These are phyloP conservation scores for Backusella liffmaniae DNA, from an alignment of 192 early-diverging fungal genomes.

Conservation along the genomic window DNA sequence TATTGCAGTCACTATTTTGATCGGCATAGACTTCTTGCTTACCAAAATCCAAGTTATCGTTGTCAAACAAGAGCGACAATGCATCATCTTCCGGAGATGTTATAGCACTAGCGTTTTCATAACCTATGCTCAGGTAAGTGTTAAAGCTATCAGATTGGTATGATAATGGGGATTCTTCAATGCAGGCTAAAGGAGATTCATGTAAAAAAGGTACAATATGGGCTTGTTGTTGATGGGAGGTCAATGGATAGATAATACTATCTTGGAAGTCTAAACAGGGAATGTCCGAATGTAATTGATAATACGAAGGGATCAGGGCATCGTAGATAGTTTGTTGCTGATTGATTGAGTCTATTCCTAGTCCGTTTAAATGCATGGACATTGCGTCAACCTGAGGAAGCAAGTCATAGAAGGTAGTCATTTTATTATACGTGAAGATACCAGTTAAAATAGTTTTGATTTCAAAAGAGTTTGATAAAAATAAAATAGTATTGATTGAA, in stretches of 20 bases:
- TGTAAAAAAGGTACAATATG: not conserved
- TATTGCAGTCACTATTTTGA: not conserved
- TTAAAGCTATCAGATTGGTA: not conserved
- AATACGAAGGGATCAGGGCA: not conserved
- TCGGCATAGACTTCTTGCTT: not conserved
- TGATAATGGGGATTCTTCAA: not conserved
- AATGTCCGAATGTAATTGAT: not conserved
- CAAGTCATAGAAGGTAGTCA: not conserved
- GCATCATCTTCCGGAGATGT: conserved; percentile 1
- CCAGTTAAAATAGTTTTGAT: not conserved
- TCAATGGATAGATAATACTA: not conserved
- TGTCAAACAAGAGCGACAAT: conserved; percentile 1
- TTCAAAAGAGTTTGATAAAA: not conserved
- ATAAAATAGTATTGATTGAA: not conserved
- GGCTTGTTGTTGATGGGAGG: not conserved
- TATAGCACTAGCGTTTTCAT: not conserved
- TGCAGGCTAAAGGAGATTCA: not conserved
- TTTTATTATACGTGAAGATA: not conserved
- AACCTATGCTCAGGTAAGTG: not conserved
- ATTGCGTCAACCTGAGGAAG: not conserved
- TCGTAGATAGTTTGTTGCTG: not conserved
- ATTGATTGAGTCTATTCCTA: not conserved
- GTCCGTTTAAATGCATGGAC: not conserved
- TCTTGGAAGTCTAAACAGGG: conserved; percentile 4
- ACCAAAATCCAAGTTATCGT: conserved; percentile 3